A percentile compares a stretch with the other conserved stretches of the same genome.
phyloP scores from a whole-genome alignment of 192 early-diverging fungal species.

The Mortierella hygrophila region DNA sequence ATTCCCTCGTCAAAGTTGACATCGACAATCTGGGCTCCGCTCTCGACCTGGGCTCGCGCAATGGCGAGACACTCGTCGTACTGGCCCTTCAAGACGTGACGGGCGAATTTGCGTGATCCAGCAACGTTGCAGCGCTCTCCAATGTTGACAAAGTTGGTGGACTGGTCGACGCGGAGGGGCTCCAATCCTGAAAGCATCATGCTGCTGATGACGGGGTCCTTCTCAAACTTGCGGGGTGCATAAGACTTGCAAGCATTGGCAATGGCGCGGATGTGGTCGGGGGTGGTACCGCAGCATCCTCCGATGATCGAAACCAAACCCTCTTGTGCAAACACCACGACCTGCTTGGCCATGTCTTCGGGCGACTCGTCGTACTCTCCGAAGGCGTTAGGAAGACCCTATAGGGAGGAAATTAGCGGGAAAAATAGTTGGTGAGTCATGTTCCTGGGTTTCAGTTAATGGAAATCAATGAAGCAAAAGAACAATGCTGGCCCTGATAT shows the following conservation, averaged over 20 bases:
- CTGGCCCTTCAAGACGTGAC: conserved; percentile 92
- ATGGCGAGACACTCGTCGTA: conserved; percentile 96
- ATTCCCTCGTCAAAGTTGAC: conserved; percentile 98
- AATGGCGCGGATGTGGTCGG: conserved; percentile 90
- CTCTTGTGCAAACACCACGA: conserved; percentile 89
- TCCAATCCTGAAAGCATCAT: conserved; percentile 91
- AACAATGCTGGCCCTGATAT: not conserved
- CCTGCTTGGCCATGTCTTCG: conserved; percentile 86
- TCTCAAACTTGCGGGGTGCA: conserved; percentile 82
- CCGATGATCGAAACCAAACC: conserved; percentile 97
- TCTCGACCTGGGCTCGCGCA: conserved; percentile 94
- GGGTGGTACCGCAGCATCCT: conserved; percentile 98
- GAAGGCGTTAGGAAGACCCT: conserved; percentile 96
- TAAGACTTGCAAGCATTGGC: conserved; percentile 81
- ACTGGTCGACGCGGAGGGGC: conserved; percentile 83
- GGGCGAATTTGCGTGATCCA: conserved; percentile 93
- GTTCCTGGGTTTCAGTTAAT: not conserved
- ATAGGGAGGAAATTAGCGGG: not conserved
- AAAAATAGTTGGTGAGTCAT: conserved; percentile 3
- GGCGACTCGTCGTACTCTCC: conserved; percentile 96
- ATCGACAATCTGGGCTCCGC: conserved; percentile 95
- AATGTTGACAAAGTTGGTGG: conserved; percentile 92
- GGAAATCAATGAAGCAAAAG: not conserved
- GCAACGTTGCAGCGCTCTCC: conserved; percentile 98
- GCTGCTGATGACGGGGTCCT: conserved; percentile 74